These are phyloP conservation scores for Ophiostoma australiae DNA, from an alignment of 2,329 filamentous ascomycete genomes.

Conservation along the genomic window DNA sequence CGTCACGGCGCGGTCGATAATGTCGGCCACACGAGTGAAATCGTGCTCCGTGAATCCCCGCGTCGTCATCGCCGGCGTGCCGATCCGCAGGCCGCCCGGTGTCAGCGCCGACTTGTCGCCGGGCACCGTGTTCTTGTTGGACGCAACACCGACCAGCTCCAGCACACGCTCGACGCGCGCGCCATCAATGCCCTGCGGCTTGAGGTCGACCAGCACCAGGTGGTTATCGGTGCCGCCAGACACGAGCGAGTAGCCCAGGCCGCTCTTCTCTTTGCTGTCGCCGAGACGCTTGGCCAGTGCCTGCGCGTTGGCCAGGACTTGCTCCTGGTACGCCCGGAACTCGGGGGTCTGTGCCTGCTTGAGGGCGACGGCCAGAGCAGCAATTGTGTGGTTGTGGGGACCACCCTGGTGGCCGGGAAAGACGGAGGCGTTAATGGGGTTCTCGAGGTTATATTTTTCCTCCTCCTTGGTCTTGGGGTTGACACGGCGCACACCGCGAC, in stretches of 20 bases:
- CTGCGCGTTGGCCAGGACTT: conserved; percentile 86
- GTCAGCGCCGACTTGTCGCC: conserved; percentile 91
- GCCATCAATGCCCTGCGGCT: conserved; percentile 81
- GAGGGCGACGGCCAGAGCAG: conserved; percentile 85
- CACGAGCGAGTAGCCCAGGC: conserved; percentile 81
- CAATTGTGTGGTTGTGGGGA: conserved; percentile 98
- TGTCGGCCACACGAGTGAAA: conserved; percentile 79
- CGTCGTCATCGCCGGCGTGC: conserved; percentile 95
- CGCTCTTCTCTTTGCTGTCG: conserved; percentile 65
- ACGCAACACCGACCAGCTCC: conserved; percentile 90
- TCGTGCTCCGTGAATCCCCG: conserved; percentile 86
- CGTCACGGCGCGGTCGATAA: conserved; percentile 76
- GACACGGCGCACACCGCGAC: conserved; percentile 78
- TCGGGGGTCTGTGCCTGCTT: conserved; percentile 87
- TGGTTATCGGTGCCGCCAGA: conserved; percentile 96
- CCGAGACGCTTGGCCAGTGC: conserved; percentile 68
- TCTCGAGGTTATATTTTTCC: conserved; percentile 83
- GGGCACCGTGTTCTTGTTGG: conserved; percentile 98
- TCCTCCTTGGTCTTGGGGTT: conserved; percentile 83
- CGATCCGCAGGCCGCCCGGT: conserved; percentile 88
- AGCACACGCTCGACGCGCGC: conserved; percentile 84
- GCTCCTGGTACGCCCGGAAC: conserved; percentile 88
- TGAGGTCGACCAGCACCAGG: conserved; percentile 86
- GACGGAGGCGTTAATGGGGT: conserved; percentile 90
- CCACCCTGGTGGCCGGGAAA: conserved; percentile 98